Conservation (phyloP, 1,284 basidiomycete species). For the Melanopsichium pennsylvanicum region DNA sequence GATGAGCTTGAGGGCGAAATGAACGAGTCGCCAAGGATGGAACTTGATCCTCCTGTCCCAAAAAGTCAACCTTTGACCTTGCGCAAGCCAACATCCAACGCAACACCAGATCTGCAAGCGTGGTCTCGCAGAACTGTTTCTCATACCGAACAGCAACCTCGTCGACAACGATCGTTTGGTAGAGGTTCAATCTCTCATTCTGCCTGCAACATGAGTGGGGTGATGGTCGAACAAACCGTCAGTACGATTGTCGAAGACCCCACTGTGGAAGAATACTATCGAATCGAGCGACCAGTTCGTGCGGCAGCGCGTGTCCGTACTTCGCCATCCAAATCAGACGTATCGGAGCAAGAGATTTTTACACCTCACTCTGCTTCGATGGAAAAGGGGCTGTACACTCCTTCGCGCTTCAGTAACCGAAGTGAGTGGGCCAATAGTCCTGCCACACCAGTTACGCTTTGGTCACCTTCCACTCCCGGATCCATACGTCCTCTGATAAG, state of each 20-base stretch:
- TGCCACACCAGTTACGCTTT: slow-evolving; percentile 11
- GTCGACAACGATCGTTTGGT: slow-evolving; percentile 4
- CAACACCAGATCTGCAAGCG: slow-evolving; percentile 16
- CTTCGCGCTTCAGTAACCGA: slow-evolving; percentile 1
- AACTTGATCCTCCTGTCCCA: not conserved
- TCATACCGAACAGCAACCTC: not conserved
- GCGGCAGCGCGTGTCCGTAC: not conserved
- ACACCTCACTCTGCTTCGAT: slow-evolving; percentile 5
- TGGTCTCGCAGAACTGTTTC: not conserved
- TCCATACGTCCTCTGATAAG: slow-evolving; percentile 1
- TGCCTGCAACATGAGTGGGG: slow-evolving; percentile 12
- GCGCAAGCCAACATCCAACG: slow-evolving; percentile 3
- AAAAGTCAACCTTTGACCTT: slow-evolving; percentile 11
- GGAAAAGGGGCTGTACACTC: slow-evolving; percentile 4
- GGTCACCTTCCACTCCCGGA: slow-evolving; percentile 16
- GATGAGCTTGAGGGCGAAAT: slow-evolving; percentile 18
- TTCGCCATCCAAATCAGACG: slow-evolving; percentile 5
- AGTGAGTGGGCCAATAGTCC: slow-evolving; percentile 15
- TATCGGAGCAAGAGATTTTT: slow-evolving; percentile 5
- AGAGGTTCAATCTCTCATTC: slow-evolving; percentile 1
- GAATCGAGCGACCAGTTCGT: slow-evolving; percentile 6
- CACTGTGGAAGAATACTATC: slow-evolving; percentile 13
- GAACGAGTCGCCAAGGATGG: not conserved
- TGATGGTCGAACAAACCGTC: slow-evolving; percentile 31
- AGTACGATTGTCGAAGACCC: slow-evolving; percentile 31